phyloP scores from a whole-genome alignment of 2,329 filamentous ascomycete genomes.

The Neocatenulostroma microsporum region DNA sequence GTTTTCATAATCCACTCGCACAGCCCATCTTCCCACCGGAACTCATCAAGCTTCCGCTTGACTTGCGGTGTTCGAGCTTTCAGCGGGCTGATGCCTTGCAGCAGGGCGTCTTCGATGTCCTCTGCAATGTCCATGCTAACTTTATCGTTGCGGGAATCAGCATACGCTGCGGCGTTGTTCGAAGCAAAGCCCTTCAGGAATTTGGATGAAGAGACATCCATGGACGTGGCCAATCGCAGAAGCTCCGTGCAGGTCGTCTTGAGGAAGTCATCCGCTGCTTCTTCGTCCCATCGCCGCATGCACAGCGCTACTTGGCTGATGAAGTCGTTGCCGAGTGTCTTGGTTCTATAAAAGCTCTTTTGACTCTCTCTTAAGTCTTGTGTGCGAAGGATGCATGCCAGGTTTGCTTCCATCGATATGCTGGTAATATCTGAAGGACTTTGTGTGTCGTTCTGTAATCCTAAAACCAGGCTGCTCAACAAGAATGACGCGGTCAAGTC shows the following conservation, averaged over 20 bases:
- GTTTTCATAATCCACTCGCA: slow-evolving; percentile 41
- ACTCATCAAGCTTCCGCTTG: slow-evolving; percentile 7
- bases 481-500: too few relatives aligned
- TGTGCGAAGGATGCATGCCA: too few relatives aligned
- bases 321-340: too few relatives aligned
- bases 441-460: too few relatives aligned
- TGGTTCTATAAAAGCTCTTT: too few relatives aligned
- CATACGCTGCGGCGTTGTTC: slow-evolving; percentile 6
- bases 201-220: too few relatives aligned
- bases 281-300: slow-evolving; percentile 2
- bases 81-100: slow-evolving; percentile 1
- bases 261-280: background rate
- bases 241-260: background rate
- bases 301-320: slow-evolving; percentile 5
- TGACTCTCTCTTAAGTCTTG: too few relatives aligned
- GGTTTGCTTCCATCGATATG: too few relatives aligned
- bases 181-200: slow-evolving; percentile 10
- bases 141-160: slow-evolving; percentile 5
- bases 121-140: slow-evolving; percentile 4
- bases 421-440: too few relatives aligned
- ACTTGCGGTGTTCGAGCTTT: too few relatives aligned
- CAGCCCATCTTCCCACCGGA: slow-evolving; percentile 37
- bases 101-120: slow-evolving; percentile 7
- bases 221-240: background rate
- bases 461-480: too few relatives aligned